Base-by-base conservation (phyloP, 805 yeast genomes). In the Yarrowia hollandica region DNA sequence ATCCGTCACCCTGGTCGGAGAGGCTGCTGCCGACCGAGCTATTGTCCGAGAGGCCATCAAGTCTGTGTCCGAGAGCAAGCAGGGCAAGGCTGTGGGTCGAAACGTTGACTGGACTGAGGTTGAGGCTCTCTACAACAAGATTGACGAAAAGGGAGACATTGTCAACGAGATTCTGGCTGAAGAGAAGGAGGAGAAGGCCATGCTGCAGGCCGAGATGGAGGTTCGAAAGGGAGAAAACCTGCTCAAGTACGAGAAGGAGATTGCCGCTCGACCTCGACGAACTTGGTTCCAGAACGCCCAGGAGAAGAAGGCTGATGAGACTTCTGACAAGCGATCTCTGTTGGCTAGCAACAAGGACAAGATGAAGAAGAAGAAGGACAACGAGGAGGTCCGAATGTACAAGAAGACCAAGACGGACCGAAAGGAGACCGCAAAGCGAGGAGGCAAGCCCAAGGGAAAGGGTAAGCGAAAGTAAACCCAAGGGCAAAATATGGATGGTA, bases 1-100 rank as follows among this genome's bases (percentile, higher is more conserved):
- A 60, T 88, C 97, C 42, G 86, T 94, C 37, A 85, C 97, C 2
- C 84, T 94, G 73, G 99, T 94, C 12, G 97, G 98, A 15, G 99
- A 94, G 70, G 77, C 88, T 0, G 77, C 89, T n/a, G 81, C 79
- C 61, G 99, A 94, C 64, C 83, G 99, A 73, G 75, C 79, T 48
- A 89, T 94, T 65, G 98, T 94, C n/a, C 90, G 88, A 70, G 89
- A 84, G 15, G 96, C 96, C 3, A 83, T 94, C 65, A 87, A 84
- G 67, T 80, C 87, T 60, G 82, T 84, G 11, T 73, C 72, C 35
- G 72, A 68, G 46, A 69, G 72, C 14, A 68, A 71, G 25, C 83
- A 84, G 64, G 71, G 70, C 59, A 73, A 72, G 62, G 73, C 75
- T 31, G 80, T 90, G n/a, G 92, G 96, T 59, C 81, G 97, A 68